Evolutionary conservation across 208 protist genomes (phyloP).

Genomic region (Crithidia brevicula): DNA sequence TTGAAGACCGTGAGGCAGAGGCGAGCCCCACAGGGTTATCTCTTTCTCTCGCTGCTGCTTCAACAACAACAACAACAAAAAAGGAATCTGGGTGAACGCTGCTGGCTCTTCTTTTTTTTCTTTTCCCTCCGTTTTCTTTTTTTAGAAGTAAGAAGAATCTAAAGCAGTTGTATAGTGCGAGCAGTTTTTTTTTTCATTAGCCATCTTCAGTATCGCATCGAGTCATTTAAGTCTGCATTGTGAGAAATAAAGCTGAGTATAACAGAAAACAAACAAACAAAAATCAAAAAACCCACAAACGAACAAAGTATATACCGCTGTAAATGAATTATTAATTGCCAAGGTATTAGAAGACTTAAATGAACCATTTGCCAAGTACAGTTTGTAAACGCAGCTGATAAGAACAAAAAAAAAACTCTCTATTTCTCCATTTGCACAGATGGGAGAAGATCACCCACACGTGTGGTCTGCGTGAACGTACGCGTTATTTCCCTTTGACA

Average conservation of each 20-base stretch:
- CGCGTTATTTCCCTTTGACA: no score
- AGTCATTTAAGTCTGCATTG: not conserved
- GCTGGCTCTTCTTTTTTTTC: not conserved
- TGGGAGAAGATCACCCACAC: no score
- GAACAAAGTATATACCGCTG: slow-evolving; percentile 6
- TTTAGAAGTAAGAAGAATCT: no score
- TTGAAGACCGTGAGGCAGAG: no score
- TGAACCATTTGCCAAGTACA: slow-evolving; percentile 3
- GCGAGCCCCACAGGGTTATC: no score
- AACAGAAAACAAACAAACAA: not conserved
- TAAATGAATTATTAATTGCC: slow-evolving; percentile 8
- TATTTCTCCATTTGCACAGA: no score
- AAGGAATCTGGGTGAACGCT: no score
- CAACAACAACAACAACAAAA: no score
- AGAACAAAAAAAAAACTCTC: slow-evolving; percentile 13
- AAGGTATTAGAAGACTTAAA: slow-evolving; percentile 7
- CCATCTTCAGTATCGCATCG: not conserved
- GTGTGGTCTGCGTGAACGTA: no score
- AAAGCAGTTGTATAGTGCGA: no score
- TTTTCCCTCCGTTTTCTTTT: not conserved
- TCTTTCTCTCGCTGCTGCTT: no score
- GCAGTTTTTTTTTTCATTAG: no score
- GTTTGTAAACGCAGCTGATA: slow-evolving; percentile 8
- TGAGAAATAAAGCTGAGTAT: not conserved
- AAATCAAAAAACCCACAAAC: not conserved